Conservation (phyloP, 129 eudicot species). For the Artemisia tridentata region DNA sequence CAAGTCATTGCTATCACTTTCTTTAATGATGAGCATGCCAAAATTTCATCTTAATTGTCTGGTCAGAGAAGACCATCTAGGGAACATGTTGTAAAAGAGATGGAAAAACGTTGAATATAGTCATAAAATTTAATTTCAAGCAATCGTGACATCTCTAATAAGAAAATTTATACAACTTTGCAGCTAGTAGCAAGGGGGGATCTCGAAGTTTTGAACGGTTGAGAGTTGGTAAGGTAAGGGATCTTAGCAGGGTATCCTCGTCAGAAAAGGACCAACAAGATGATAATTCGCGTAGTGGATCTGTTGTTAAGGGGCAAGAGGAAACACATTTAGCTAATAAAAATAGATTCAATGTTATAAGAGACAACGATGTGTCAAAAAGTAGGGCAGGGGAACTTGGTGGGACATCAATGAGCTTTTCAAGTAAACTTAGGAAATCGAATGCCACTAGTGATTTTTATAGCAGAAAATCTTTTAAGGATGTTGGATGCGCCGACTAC, state of each 20-base stretch:
- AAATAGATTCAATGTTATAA: too few species aligned
- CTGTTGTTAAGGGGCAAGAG: constrained; percentile 28
- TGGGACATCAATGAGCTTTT: constrained; percentile 16
- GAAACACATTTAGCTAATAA: constrained; percentile 18
- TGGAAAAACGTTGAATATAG: too few species aligned
- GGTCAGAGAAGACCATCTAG: background rate
- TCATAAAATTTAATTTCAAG: background rate
- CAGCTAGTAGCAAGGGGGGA: constrained; percentile 35
- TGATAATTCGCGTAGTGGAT: constrained; percentile 10
- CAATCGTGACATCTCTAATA: background rate
- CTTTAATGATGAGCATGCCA: background rate
- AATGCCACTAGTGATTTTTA: constrained; percentile 56
- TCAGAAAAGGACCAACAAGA: constrained; percentile 34
- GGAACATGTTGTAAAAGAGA: background rate
- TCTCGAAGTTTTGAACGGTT: constrained; percentile 66
- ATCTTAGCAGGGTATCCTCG: constrained; percentile 48
- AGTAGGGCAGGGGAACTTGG: constrained; percentile 12
- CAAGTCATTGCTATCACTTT: background rate
- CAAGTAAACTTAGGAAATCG: constrained; percentile 43
- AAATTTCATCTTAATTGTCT: background rate
- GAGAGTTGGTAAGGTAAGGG: constrained; percentile 60
- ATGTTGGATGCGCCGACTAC: constrained; percentile 65
- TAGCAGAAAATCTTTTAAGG: constrained; percentile 79
- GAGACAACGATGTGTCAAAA: constrained; percentile 1
- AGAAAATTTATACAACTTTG: background rate